A percentile compares a stretch with the other conserved stretches of the same genome.
phyloP scores from a whole-genome alignment of 805 yeast genomes.

The Zygosaccharomyces bisporus region DNA sequence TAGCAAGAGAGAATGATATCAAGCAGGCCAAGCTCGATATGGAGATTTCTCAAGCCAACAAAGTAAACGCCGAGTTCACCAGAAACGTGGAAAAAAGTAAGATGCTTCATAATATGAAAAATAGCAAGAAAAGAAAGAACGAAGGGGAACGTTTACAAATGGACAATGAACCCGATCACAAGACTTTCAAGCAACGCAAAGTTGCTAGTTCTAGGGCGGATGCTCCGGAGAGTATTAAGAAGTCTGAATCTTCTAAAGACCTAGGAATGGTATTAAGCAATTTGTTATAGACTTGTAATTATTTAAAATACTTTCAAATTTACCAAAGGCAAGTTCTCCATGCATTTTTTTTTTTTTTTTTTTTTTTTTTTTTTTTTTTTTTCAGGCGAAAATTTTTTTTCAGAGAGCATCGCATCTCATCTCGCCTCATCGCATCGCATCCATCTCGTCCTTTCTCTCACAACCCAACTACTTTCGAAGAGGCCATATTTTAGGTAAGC shows the following conservation, averaged over 20 bases:
- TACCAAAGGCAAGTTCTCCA: background rate
- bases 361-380: conserved; percentile 5
- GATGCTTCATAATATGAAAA: conserved; percentile 62
- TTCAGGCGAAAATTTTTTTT: conserved; percentile 16
- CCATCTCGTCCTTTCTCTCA: background rate
- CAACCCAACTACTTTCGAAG: background rate
- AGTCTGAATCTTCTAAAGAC: conserved; percentile 41
- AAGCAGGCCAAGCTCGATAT: conserved; percentile 84
- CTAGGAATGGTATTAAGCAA: conserved; percentile 47
- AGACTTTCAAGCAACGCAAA: conserved; percentile 68
- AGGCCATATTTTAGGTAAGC: background rate
- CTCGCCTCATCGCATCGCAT: conserved; percentile 21
- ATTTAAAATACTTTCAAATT: background rate
- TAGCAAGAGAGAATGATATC: conserved; percentile 82
- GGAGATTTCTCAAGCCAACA: conserved; percentile 84
- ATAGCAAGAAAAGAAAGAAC: conserved; percentile 31
- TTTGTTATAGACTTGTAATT: conserved; percentile 40
- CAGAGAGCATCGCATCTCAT: conserved; percentile 18
- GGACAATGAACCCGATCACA: conserved; percentile 34
- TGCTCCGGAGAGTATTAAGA: conserved; percentile 46
- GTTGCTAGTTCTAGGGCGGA: conserved; percentile 65
- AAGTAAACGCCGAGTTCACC: conserved; percentile 78
- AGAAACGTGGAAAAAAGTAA: conserved; percentile 82
- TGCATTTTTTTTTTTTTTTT: conserved; percentile 1
- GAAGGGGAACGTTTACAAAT: conserved; percentile 10